Evolutionary conservation across 2,329 filamentous ascomycete species (phyloP), one percentile per base, ranked within the genome.

Genomic region (Fusarium incarnatum): DNA sequence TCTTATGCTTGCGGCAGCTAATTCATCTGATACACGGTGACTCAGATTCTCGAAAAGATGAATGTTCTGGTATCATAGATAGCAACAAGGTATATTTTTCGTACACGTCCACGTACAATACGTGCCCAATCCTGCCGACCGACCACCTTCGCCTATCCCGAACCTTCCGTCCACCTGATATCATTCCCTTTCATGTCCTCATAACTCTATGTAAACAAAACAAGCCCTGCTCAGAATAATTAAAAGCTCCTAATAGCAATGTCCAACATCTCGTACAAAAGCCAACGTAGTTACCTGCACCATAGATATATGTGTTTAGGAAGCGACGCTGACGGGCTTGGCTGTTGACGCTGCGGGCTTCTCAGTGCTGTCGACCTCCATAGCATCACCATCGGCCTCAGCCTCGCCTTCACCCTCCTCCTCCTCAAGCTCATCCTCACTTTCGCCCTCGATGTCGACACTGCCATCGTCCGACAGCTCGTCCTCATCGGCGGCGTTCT

Each of bases 371-470:
- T 87, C 85, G 47, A 87, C 82, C 50, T 87, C 85, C 84, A 87
- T 86, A 49, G 82, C 82, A 62, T 82, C 84, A 50, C 81, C 81
- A n/a, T 53, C 76, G 13, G 59, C 77, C 49, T 79, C 77, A 30
- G 57, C 79, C 64, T 81, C 82, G 18, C 57, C 80, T 25, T 70
- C 83, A 79, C 90, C 86, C 16, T 91, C 90, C 61, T 90, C 90
- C 63, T 91, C 89, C 56, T 90, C 89, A 25, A 93, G 88, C 66
- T 90, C 90, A 32, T 91, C 91, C 72, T 89, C 89, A 73, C 89
- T 93, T 79, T 94, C 92, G 58, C 89, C 90, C 76, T 94, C 92
- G 47, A 94, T 88, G 78, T 94, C 92, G 78, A 94, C 92, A 75
- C 90, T 93, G 70, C 90, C 92, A 63, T 89, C 91, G 65, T 94